phyloP scores from a whole-genome alignment of 441 rosid species.

The Aleurites moluccanus region DNA sequence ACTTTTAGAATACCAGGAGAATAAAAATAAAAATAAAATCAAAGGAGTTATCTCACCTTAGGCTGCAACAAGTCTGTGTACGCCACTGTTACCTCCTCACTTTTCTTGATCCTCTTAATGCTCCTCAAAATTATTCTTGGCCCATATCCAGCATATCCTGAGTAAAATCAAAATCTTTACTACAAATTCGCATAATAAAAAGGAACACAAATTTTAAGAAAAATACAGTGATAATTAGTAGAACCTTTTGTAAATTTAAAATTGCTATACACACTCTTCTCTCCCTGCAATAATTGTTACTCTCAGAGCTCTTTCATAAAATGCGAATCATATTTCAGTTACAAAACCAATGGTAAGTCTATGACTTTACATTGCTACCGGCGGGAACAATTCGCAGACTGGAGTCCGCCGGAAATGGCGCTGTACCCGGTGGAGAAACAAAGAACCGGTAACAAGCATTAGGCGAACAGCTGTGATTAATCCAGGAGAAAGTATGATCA shows the following conservation, averaged over 20 bases:
- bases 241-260: conserved; percentile 36
- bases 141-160: conserved; percentile 34
- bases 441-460: conserved; percentile 67
- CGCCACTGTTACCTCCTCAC: conserved; percentile 64
- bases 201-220: neutral
- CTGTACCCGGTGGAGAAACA: conserved; percentile 30
- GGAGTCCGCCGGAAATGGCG: conserved; percentile 10
- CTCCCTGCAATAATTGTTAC: conserved; percentile 38
- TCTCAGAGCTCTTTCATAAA: conserved; percentile 8
- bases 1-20: neutral
- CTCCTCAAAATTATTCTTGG: conserved; percentile 64
- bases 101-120: conserved; percentile 53
- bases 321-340: neutral
- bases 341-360: no score
- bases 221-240: neutral
- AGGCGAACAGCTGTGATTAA: conserved; percentile 85
- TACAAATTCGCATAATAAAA: neutral
- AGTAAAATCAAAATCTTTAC: neutral
- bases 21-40: neutral
- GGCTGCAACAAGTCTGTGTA: conserved; percentile 79
- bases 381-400: conserved; percentile 33
- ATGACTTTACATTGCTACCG: conserved; percentile 24
- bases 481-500: conserved; percentile 67
- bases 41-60: conserved; percentile 38
- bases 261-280: conserved; percentile 22